Percentiles rank a stretch among this genome's conserved stretches.
These are phyloP conservation scores for Lodderomyces jiufengensis DNA, from an alignment of 1,139 yeast genomes.

Conservation along the genomic window DNA sequence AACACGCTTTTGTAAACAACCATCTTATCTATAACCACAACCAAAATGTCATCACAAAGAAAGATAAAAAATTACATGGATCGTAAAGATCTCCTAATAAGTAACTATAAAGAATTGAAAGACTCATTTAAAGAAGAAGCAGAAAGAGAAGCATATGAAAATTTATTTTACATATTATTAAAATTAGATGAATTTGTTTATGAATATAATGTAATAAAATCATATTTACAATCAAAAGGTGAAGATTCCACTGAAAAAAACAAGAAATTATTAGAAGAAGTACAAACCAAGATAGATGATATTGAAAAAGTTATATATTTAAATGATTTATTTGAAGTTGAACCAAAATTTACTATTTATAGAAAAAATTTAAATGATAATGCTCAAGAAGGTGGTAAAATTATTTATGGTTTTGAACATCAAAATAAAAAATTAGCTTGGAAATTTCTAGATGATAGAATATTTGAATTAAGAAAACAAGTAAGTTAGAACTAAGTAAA, in stretches of 20 bases:
- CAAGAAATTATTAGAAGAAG: no score
- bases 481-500: no score
- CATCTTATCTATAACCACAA: conserved; percentile 1
- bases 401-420: conserved; percentile 9
- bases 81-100: conserved; percentile 16
- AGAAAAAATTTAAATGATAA: conserved; percentile 29
- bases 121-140: conserved; percentile 13
- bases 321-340: conserved; percentile 20
- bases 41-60: conserved; percentile 10
- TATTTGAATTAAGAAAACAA: conserved; percentile 3
- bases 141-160: conserved; percentile 12
- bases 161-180: conserved; percentile 17
- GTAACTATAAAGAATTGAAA: conserved; percentile 17
- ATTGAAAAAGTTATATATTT: conserved; percentile 16
- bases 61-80: conserved; percentile 21
- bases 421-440: background rate
- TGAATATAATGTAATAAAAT: conserved; percentile 19
- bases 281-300: background rate
- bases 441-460: conserved; percentile 3
- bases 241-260: no score
- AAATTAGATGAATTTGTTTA: conserved; percentile 24
- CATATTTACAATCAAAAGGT: conserved; percentile 14
- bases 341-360: conserved; percentile 24
- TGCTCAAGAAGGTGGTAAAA: conserved; percentile 30
- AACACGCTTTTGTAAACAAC: background rate